Conservation (phyloP, 345 rosid species). For the Brassica cretica region DNA sequence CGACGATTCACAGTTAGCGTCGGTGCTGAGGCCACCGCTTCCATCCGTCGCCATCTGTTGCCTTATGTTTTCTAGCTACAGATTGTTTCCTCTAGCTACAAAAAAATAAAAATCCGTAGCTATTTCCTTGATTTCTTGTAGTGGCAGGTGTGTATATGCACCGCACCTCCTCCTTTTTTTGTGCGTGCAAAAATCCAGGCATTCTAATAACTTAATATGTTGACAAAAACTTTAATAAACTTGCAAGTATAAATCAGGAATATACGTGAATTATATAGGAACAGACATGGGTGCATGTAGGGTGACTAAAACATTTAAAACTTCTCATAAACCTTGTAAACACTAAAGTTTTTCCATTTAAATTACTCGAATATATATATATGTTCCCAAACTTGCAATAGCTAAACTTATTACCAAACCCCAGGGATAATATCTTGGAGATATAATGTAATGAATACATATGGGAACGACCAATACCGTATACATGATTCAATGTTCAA, state of each 20-base stretch:
- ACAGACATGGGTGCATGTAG: constrained; percentile 20
- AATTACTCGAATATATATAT: neutral
- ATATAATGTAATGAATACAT: neutral
- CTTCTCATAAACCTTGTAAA: constrained; percentile 11
- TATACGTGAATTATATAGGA: neutral
- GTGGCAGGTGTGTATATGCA: neutral
- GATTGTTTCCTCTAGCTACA: neutral
- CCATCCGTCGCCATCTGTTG: neutral
- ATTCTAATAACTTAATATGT: neutral
- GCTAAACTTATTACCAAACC: neutral
- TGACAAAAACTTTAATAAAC: neutral
- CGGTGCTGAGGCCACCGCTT: neutral
- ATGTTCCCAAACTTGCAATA: neutral
- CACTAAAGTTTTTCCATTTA: neutral
- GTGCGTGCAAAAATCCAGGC: neutral
- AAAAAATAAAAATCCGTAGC: neutral
- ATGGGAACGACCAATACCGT: neutral
- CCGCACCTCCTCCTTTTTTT: neutral
- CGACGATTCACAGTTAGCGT: neutral
- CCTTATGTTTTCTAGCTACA: too few relatives aligned
- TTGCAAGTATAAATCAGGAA: neutral
- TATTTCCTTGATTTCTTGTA: neutral
- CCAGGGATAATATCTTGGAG: neutral
- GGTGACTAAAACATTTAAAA: neutral
- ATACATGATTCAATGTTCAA: constrained; percentile 15